Evolutionary conservation across 768 basidiomycete species (phyloP).

Genomic region (Boletus vinaceobasis): DNA sequence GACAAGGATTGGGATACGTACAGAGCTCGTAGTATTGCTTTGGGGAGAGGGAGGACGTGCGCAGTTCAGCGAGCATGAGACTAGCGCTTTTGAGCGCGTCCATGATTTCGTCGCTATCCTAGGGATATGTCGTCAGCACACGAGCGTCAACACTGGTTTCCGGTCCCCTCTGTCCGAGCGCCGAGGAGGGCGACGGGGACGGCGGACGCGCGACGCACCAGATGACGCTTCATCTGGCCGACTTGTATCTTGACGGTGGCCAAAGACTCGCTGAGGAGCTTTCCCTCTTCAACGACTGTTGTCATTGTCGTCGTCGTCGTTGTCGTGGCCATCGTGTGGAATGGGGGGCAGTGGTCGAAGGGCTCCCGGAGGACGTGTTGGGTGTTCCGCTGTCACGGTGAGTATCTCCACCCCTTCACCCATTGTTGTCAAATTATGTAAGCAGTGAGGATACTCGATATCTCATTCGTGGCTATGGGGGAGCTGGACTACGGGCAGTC

Average conservation of each 20-base stretch:
- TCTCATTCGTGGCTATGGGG: too few species aligned
- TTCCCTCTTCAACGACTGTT: constrained; percentile 66
- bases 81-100: constrained; percentile 97
- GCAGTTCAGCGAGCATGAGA: constrained; percentile 93
- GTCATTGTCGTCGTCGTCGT: constrained; percentile 14
- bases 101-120: constrained; percentile 98
- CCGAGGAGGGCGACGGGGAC: not conserved
- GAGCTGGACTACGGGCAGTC: too few species aligned
- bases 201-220: constrained; percentile 48
- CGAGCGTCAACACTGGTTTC: not conserved
- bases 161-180: not conserved
- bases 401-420: constrained; percentile 3
- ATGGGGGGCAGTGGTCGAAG: constrained; percentile 3
- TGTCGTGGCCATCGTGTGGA: constrained; percentile 22
- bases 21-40: constrained; percentile 99
- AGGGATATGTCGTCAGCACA: not conserved
- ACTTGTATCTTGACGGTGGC: constrained; percentile 88
- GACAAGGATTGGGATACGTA: constrained; percentile 34
- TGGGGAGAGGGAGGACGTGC: constrained; percentile 88
- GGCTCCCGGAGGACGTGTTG: not conserved
- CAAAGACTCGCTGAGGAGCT: constrained; percentile 79
- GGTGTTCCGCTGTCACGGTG: not conserved
- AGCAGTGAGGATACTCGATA: not conserved
- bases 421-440: constrained; percentile 13
- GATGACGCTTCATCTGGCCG: constrained; percentile 91